Conservation (phyloP, 352 stramenopile species). For the Phytopythium delawarense region DNA sequence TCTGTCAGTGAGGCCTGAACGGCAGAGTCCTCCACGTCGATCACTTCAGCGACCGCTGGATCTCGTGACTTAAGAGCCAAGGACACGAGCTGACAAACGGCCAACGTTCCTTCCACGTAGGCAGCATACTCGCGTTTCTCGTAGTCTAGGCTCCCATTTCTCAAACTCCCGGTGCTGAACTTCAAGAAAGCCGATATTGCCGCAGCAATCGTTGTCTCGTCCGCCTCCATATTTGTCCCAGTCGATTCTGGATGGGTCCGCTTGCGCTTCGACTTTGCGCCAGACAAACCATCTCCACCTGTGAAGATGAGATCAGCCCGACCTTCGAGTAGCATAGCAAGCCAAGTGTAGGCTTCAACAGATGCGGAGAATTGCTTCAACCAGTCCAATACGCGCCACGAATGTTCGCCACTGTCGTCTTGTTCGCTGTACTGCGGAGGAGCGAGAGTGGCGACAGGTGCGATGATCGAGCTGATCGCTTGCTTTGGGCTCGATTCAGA, state of each 20-base stretch:
- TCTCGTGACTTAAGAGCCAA: background rate
- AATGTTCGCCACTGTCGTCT: background rate
- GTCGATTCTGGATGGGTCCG: background rate
- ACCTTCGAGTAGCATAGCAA: constrained; percentile 35
- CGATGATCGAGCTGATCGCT: constrained; percentile 31
- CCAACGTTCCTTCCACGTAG: background rate
- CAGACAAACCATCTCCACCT: background rate
- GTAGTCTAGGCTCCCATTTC: background rate
- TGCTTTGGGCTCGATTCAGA: constrained; percentile 11
- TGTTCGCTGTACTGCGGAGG: constrained; percentile 11
- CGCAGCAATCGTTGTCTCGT: background rate
- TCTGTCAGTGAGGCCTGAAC: background rate
- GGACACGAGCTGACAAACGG: background rate
- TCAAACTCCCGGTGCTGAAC: background rate
- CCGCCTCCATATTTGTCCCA: background rate
- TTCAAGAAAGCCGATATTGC: background rate
- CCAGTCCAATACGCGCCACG: constrained; percentile 37
- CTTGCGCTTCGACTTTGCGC: background rate
- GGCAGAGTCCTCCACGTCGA: background rate
- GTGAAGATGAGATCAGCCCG: constrained; percentile 19
- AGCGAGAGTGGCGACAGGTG: constrained; percentile 39
- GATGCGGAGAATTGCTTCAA: constrained; percentile 60
- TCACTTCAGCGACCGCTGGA: background rate
- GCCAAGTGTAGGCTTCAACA: constrained; percentile 56
- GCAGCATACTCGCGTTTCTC: background rate